Conservation (phyloP, 352 stramenopile genomes). For the Pilasporangium apinafurcum region DNA sequence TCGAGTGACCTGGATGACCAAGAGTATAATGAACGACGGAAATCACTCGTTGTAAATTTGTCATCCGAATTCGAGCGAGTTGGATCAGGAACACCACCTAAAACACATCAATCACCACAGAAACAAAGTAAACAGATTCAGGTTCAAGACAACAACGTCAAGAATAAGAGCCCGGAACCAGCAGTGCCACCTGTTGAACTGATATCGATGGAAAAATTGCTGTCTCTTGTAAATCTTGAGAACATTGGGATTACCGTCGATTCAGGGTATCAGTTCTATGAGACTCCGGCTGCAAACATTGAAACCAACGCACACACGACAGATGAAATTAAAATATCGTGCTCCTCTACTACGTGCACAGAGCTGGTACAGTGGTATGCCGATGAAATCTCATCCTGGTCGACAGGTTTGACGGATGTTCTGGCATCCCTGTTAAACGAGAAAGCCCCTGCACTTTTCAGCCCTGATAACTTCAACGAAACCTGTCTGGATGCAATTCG, state of each 20-base stretch:
- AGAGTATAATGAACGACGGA: constrained; percentile 36
- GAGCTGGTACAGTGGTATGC: constrained; percentile 35
- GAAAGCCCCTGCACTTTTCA: constrained; percentile 37
- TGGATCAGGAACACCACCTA: constrained; percentile 13
- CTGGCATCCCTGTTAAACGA: constrained; percentile 39
- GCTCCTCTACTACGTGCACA: constrained; percentile 25
- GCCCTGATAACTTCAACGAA: constrained; percentile 21
- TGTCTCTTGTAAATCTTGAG: constrained; percentile 22
- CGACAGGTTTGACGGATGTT: constrained; percentile 27
- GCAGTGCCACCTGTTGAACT: not conserved
- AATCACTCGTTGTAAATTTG: constrained; percentile 69
- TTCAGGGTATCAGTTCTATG: constrained; percentile 13
- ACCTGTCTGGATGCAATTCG: constrained; percentile 28
- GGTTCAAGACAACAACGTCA: constrained; percentile 8
- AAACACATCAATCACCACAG: too few relatives aligned
- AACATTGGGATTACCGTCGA: constrained; percentile 8
- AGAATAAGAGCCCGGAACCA: not conserved
- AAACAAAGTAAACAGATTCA: too few relatives aligned
- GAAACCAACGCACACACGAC: constrained; percentile 2
- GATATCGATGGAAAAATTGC: constrained; percentile 40
- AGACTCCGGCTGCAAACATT: constrained; percentile 2
- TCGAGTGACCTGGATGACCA: constrained; percentile 49
- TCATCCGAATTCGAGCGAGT: constrained; percentile 69
- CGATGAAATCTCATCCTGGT: constrained; percentile 48
- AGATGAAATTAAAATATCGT: constrained; percentile 27